These are phyloP conservation scores for Peltaster fructicola DNA, from an alignment of 2,329 filamentous ascomycete species.

Conservation along the genomic window DNA sequence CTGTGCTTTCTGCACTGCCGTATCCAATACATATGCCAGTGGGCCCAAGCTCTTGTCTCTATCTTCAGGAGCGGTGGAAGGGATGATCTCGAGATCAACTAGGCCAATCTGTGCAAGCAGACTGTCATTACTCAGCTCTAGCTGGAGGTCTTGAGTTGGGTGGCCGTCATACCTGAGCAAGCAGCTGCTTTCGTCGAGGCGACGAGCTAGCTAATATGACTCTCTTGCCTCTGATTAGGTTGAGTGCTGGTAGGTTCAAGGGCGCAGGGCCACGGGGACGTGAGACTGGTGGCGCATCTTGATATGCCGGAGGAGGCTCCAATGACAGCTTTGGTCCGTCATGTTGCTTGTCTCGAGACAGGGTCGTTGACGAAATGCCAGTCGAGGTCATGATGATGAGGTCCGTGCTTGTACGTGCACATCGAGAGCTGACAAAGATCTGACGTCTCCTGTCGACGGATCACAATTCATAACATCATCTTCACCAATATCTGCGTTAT, in stretches of 20 bases:
- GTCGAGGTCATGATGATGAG: no score
- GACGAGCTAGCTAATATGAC: conserved; percentile 84
- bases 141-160: not conserved
- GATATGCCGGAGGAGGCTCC: conserved; percentile 28
- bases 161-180: conserved; percentile 41
- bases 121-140: not conserved
- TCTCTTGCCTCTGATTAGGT: conserved; percentile 56
- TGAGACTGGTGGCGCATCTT: conserved; percentile 13
- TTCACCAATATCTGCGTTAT: no score
- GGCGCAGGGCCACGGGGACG: conserved; percentile 39
- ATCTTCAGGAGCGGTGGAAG: conserved; percentile 71
- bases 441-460: conserved; percentile 1
- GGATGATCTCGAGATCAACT: conserved; percentile 62
- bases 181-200: conserved; percentile 64
- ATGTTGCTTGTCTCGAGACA: no score
- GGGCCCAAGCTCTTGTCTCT: conserved; percentile 64
- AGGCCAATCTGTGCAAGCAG: conserved; percentile 51
- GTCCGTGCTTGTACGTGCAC: no score
- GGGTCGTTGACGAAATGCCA: no score
- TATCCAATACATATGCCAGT: conserved; percentile 80
- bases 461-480: not conserved
- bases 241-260: conserved; percentile 64
- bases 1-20: conserved; percentile 66
- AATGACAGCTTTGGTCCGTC: conserved; percentile 19
- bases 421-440: no score